These are phyloP conservation scores for Wickerhamiella musiphila DNA, from an alignment of 805 yeast species.

Conservation along the genomic window DNA sequence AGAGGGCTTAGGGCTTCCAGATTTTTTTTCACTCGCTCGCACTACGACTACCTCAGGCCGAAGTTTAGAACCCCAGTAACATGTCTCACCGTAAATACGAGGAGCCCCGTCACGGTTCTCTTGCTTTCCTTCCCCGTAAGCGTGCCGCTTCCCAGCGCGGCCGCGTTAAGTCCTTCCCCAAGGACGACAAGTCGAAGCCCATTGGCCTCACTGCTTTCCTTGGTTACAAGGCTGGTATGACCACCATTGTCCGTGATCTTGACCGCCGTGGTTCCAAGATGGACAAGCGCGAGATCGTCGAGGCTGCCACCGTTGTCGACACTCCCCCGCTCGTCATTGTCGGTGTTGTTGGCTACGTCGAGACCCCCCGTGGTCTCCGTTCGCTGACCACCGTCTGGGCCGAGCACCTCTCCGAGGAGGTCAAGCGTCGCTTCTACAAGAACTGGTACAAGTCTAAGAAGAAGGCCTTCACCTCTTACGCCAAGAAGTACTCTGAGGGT, in stretches of 20 bases:
- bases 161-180: conserved; percentile 98
- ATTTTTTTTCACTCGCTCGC: neutral
- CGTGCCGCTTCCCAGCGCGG: conserved; percentile 98
- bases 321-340: conserved; percentile 98
- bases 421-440: conserved; percentile 99
- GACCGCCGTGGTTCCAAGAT: conserved; percentile 99
- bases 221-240: conserved; percentile 99
- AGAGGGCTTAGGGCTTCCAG: neutral
- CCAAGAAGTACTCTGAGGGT: conserved; percentile 90
- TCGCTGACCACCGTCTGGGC: conserved; percentile 99
- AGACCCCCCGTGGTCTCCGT: conserved; percentile 99
- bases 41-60: neutral
- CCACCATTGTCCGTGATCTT: conserved; percentile 98
- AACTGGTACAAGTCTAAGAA: conserved; percentile 99
- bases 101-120: conserved; percentile 99
- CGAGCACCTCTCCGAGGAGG: conserved; percentile 97
- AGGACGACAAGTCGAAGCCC: conserved; percentile 94
- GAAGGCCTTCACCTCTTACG: conserved; percentile 99
- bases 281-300: conserved; percentile 99
- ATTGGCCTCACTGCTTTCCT: conserved; percentile 98
- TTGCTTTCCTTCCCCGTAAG: conserved; percentile 99
- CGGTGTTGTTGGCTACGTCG: conserved; percentile 99
- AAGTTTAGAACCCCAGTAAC: conserved; percentile 2
- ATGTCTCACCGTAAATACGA: conserved; percentile 99
- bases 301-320: conserved; percentile 98